phyloP scores from a whole-genome alignment of 495 filamentous ascomycete species.

The Mycothermus thermophilus region DNA sequence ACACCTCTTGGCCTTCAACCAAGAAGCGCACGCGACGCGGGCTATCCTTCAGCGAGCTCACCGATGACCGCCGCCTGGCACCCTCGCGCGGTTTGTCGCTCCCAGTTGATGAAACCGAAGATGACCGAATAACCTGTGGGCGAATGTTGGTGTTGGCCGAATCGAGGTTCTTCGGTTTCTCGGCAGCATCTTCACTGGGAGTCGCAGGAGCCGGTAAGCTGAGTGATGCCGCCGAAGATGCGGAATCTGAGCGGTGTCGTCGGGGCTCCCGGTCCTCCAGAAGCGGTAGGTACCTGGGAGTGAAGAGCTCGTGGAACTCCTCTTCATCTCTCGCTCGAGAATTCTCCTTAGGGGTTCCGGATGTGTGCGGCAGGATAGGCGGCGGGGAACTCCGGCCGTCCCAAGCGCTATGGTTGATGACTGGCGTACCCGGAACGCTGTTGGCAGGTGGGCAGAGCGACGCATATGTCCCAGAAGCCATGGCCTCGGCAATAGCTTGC shows the following conservation, averaged over 20 bases:
- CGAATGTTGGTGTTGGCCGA: too few species aligned
- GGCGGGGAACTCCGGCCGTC: constrained; percentile 27
- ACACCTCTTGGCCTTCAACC: constrained; percentile 37
- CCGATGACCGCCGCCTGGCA: constrained; percentile 35
- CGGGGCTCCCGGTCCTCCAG: constrained; percentile 31
- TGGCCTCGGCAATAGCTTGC: constrained; percentile 29
- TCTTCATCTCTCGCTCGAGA: constrained; percentile 5
- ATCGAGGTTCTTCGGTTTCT: too few species aligned
- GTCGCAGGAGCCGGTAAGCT: too few species aligned
- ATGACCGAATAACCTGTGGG: too few species aligned
- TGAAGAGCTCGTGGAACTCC: constrained; percentile 47
- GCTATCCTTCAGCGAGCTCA: constrained; percentile 29
- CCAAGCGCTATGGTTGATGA: constrained; percentile 15
- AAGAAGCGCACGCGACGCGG: constrained; percentile 42
- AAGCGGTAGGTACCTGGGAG: constrained; percentile 44
- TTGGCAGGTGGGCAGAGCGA: constrained; percentile 18
- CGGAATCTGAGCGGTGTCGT: too few species aligned
- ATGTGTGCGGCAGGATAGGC: constrained; percentile 27
- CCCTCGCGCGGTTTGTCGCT: constrained; percentile 32
- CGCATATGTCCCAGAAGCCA: constrained; percentile 23
- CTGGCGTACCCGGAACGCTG: constrained; percentile 5
- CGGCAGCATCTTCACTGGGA: too few species aligned
- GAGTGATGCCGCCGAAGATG: too few species aligned
- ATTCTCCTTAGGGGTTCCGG: constrained; percentile 21
- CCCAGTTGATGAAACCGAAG: constrained; percentile 29